Evolutionary conservation across 192 early-diverging fungal species (phyloP).

Genomic region (Coemansia sp.): DNA sequence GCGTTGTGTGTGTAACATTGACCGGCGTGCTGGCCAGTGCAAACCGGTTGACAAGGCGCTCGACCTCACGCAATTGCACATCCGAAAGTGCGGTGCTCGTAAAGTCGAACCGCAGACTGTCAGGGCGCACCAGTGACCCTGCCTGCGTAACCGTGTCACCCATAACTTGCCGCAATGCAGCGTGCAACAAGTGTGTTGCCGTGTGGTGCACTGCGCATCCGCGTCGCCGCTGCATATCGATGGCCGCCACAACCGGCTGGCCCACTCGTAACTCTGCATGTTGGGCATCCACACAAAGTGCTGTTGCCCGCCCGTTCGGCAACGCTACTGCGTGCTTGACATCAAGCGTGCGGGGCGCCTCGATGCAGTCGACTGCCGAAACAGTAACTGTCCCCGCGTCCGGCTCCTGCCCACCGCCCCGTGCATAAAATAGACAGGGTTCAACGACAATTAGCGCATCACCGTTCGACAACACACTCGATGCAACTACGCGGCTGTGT

Average conservation of each 20-base stretch:
- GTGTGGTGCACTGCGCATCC: conserved; percentile 95
- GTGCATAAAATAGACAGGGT: conserved; percentile 93
- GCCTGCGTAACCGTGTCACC: conserved; percentile 78
- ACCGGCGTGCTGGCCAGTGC: conserved; percentile 73
- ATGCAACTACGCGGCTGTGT: conserved; percentile 41
- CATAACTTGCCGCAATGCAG: conserved; percentile 81
- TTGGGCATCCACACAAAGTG: conserved; percentile 82
- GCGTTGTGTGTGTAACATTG: conserved; percentile 76
- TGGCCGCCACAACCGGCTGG: conserved; percentile 64
- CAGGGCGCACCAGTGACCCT: conserved; percentile 87
- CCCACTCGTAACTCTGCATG: conserved; percentile 62
- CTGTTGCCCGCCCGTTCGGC: conserved; percentile 76
- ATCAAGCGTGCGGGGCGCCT: conserved; percentile 69
- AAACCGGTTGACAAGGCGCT: conserved; percentile 73
- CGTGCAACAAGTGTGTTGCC: conserved; percentile 93
- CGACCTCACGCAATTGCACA: conserved; percentile 67
- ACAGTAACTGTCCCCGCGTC: conserved; percentile 81
- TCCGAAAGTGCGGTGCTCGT: conserved; percentile 65
- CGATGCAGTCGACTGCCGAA: neutral
- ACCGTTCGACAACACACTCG: conserved; percentile 43
- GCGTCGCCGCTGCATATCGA: conserved; percentile 83
- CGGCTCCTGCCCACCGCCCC: conserved; percentile 90
- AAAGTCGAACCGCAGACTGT: conserved; percentile 95
- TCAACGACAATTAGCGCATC: conserved; percentile 75
- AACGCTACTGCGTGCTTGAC: conserved; percentile 60